Evolutionary conservation across 257 asterid species (phyloP).

Genomic region (Fraxinus anomala): DNA sequence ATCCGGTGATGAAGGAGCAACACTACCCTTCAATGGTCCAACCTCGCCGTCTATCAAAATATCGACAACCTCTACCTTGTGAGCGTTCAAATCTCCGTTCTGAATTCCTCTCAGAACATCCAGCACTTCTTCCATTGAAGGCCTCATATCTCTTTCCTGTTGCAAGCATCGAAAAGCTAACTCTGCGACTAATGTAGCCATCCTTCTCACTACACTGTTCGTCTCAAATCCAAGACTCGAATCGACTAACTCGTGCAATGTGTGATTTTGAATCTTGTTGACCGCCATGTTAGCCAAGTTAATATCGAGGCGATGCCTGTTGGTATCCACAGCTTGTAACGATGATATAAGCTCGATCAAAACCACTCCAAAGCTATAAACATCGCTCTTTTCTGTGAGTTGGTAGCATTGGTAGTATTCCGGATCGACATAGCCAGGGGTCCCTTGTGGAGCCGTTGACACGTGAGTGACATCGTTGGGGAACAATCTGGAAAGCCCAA

Average conservation of each 20-base stretch:
- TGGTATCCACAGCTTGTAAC: slow-evolving; percentile 75
- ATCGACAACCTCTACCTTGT: slow-evolving; percentile 59
- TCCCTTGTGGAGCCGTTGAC: slow-evolving; percentile 96
- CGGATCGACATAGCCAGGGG: slow-evolving; percentile 95
- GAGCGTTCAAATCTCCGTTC: slow-evolving; percentile 51
- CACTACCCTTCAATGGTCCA: slow-evolving; percentile 35
- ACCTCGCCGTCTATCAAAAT: slow-evolving; percentile 53
- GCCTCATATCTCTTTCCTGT: slow-evolving; percentile 77
- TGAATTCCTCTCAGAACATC: slow-evolving; percentile 52
- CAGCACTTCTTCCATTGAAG: slow-evolving; percentile 77
- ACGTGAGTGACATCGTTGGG: slow-evolving; percentile 79
- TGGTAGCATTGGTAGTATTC: slow-evolving; percentile 90
- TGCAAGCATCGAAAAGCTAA: slow-evolving; percentile 85
- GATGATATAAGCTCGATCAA: slow-evolving; percentile 84
- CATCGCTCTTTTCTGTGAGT: slow-evolving; percentile 88
- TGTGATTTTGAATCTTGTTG: slow-evolving; percentile 65
- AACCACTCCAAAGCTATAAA: slow-evolving; percentile 86
- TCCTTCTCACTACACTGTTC: slow-evolving; percentile 51
- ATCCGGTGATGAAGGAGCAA: slow-evolving; percentile 48
- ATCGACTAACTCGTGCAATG: slow-evolving; percentile 69
- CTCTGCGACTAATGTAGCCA: slow-evolving; percentile 64
- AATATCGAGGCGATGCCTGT: slow-evolving; percentile 68
- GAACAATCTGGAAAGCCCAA: slow-evolving; percentile 77
- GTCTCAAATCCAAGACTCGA: slow-evolving; percentile 56
- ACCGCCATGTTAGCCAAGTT: slow-evolving; percentile 85